A percentile compares a stretch with the other conserved stretches of the same genome.
These are phyloP conservation scores for Boletus insuetus DNA, from an alignment of 768 basidiomycete genomes.

Conservation along the genomic window DNA sequence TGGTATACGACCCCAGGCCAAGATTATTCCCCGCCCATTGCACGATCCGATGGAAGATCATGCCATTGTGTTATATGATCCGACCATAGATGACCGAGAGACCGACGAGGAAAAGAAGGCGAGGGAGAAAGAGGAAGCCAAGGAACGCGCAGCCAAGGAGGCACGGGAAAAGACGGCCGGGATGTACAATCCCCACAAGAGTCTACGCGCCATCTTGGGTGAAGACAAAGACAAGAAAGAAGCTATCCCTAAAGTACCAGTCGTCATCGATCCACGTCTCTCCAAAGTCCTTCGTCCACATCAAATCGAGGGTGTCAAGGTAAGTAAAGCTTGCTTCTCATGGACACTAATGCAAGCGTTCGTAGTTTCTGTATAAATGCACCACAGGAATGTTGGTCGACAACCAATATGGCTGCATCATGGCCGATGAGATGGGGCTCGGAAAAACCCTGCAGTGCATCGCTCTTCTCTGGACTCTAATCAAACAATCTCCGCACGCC, in stretches of 20 bases:
- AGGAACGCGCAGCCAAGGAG: constrained; percentile 58
- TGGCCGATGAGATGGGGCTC: constrained; percentile 99
- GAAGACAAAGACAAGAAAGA: constrained; percentile 67
- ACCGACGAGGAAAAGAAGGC: constrained; percentile 82
- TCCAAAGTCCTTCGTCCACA: constrained; percentile 90
- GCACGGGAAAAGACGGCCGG: constrained; percentile 69
- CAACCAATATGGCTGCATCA: constrained; percentile 93
- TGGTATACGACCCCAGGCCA: constrained; percentile 79
- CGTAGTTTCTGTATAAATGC: constrained; percentile 91
- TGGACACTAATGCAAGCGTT: constrained; percentile 1
- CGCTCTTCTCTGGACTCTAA: constrained; percentile 87
- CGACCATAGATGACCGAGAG: constrained; percentile 90
- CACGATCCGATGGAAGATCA: constrained; percentile 98
- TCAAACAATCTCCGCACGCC: constrained; percentile 91
- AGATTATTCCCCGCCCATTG: constrained; percentile 85
- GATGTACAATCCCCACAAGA: constrained; percentile 90
- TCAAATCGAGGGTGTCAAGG: constrained; percentile 98
- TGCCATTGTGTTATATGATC: constrained; percentile 95
- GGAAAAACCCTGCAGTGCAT: constrained; percentile 98
- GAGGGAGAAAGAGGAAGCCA: constrained; percentile 70
- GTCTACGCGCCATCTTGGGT: constrained; percentile 73
- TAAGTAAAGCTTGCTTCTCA: constrained; percentile 31
- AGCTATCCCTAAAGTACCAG: constrained; percentile 77
- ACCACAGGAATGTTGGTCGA: constrained; percentile 91
- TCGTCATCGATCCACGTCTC: constrained; percentile 91